Evolutionary conservation across 2,329 filamentous ascomycete genomes (phyloP), one percentile per base, ranked within the genome.

Genomic region (Aureobasidium sp.): DNA sequence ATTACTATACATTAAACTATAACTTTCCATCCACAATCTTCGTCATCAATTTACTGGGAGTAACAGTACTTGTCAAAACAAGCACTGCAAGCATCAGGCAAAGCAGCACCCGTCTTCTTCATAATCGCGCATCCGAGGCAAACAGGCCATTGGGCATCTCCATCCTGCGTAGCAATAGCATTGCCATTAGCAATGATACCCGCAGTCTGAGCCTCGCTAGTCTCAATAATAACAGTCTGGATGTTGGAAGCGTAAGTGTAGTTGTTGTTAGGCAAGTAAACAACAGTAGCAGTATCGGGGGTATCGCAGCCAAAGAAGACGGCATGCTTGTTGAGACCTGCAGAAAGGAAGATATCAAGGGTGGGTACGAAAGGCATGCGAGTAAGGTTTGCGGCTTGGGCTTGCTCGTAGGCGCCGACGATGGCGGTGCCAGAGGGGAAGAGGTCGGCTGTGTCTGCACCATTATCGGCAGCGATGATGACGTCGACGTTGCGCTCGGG

Each of bases 391-490:
- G 79, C 77, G 62, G 72, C 70, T 26, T 75, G 73, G 50, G 82
- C 77, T 66, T 82, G 82, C 62, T 80, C 74, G 73, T 85, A 87
- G 20, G 82, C 84, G 62, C 82, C 80, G 61, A 79, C 77, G 59
- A 86, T 72, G 58, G 84, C 82, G 39, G 80, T 81, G 62, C 84
- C 85, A 70, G 87, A 82, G 66, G 85, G 85, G 79, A 82, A 87
- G 72, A 76, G 74, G 68, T 74, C 75, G 52, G 75, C 70, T 0
- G 82, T 86, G 73, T 88, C 86, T 67, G 83, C 84, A 5, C 80
- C 82, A 58, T 84, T 85, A 74, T 88, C 86, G 69, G 84, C 79
- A 55, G 85, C 84, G 71, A 88, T 80, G 69, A 88, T 79, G 58
- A 88, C 81, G 70, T 87, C 84, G 64, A 88, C 77, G 63, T 75